Base-by-base conservation (phyloP, 2,329 filamentous ascomycete genomes). In the Verticillium isaacii region DNA sequence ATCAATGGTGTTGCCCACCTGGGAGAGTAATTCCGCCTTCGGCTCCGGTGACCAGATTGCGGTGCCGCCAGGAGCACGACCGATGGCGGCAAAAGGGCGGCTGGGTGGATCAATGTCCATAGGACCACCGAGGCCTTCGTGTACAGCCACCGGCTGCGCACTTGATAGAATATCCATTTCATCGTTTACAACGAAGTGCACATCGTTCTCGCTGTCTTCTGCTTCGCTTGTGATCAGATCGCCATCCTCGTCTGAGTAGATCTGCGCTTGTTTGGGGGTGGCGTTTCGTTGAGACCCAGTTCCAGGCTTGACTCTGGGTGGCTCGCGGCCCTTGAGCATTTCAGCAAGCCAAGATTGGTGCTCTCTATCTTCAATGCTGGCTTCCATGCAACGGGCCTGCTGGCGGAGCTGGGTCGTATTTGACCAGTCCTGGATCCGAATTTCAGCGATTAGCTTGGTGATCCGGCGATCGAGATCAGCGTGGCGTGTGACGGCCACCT, bases 301-400 rank as follows among this genome's bases (percentile, higher is more conserved):
- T 1, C 25, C 8, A 9, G 12, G 45, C 45, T 50, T 50, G 45
- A 50, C 70, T 59, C 76, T 79, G 3, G 76, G 72, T 0, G 80
- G 79, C 56, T 75, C 74, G 15, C 75, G 77, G 19, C 76, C 76
- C 45, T 74, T 73, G 5, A 87, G 74, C 29, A 83, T 66, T 7
- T 71, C 66, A n/a, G 83, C 75, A 3, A 78, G 70, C 84, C 84
- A 89, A 8, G 70, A 68, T 9, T 81, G 71, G 45, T 84, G 73
- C 68, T 88, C 77, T 57, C 84, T 82, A 60, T 89, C 82, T 39
- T 85, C 82, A 1, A 97, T 74, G 3, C 82, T 92, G 5, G 79
- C 76, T 63, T 94, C 87, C 60, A 96, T 76, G 39, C 76, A 82
- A 12, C 76, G 73, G 57, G 87, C 86, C 67, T 86, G 84, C 6